Conservation (phyloP, 495 filamentous ascomycete genomes). For the Hapsidospora chrysogenum region DNA sequence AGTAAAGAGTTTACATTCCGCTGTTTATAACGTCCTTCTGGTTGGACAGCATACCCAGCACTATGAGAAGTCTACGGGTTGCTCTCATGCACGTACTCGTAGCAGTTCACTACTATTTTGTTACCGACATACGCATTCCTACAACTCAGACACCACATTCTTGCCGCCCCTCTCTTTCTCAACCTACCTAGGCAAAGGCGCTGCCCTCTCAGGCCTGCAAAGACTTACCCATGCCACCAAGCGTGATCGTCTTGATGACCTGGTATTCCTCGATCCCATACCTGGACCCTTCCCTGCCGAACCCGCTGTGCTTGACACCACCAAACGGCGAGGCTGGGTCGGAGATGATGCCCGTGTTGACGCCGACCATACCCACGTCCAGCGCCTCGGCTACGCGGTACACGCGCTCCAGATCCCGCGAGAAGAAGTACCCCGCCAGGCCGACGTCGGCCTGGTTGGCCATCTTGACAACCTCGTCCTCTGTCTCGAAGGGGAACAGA, state of each 20-base stretch:
- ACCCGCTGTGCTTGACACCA: slow-evolving; percentile 85
- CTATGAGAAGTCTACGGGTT: too few species aligned
- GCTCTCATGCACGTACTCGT: too few species aligned
- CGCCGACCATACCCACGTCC: slow-evolving; percentile 80
- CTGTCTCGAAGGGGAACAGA: slow-evolving; percentile 65
- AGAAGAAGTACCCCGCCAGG: slow-evolving; percentile 78
- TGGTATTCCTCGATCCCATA: slow-evolving; percentile 87
- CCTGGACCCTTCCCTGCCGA: slow-evolving; percentile 80
- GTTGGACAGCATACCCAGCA: too few species aligned
- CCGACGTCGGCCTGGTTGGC: slow-evolving; percentile 67
- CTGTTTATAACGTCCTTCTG: too few species aligned
- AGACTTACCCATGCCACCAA: slow-evolving; percentile 57
- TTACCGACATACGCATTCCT: too few species aligned
- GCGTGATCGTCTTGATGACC: slow-evolving; percentile 72
- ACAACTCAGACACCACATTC: too few species aligned
- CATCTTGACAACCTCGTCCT: slow-evolving; percentile 67
- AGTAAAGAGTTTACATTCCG: too few species aligned
- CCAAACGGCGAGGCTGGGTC: slow-evolving; percentile 78
- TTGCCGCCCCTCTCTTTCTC: neutral
- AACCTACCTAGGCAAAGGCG: neutral
- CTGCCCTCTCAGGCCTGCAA: slow-evolving; percentile 16
- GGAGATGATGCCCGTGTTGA: slow-evolving; percentile 71
- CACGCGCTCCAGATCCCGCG: slow-evolving; percentile 52
- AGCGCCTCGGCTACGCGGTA: slow-evolving; percentile 68
- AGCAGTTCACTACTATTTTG: too few species aligned